Base-by-base conservation (phyloP, 108 stramenopile genomes). In the Seminavis robusta region DNA sequence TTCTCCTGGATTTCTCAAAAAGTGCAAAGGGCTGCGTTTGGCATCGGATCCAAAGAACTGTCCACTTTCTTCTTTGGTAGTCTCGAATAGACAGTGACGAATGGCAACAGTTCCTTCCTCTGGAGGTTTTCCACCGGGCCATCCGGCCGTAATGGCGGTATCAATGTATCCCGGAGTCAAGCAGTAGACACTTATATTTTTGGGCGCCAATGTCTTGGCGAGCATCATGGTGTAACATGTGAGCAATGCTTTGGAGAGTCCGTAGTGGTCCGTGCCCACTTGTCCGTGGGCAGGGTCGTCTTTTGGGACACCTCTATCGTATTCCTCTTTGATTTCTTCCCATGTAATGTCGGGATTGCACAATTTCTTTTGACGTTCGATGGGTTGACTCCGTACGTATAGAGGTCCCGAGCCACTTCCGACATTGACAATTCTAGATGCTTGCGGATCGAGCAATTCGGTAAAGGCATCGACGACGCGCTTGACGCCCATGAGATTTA, bases 41-140 rank as follows among this genome's bases (percentile, higher is more conserved):
- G 74, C 74, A 58, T 85, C 84, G 30, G 73, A 74, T 25, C 84
- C 84, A 68, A 76, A 85, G 43, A 77, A 85, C 42, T 65, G 67
- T 23, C 84, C 84, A 56, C 61, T 64, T 10, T 29, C 26, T 5
- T 57, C 66, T 21, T 52, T 23, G 28, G 78, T 58, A 23, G 63
- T 54, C 13, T 78, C 65, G 30, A 84, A 67, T 19, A 84, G 46
- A 10, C 46, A 40, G 40, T 69, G 67, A 2, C 23, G 23, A 19
- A 72, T 41, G 9, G 74, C 43, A 0, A 65, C 55, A 17, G 77
- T 75, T n/a, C 83, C 83, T 20, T 81, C 61, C 17, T 75, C 58
- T 4, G 79, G 76, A 17, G 49, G 29, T 45, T 84, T 84, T 45
- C 52, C 73, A 9, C 79, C 83, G 11, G 67, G 74, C 20, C 32